Conservation (phyloP, 148 eudicot genomes). For the Spergularia bocconei region DNA sequence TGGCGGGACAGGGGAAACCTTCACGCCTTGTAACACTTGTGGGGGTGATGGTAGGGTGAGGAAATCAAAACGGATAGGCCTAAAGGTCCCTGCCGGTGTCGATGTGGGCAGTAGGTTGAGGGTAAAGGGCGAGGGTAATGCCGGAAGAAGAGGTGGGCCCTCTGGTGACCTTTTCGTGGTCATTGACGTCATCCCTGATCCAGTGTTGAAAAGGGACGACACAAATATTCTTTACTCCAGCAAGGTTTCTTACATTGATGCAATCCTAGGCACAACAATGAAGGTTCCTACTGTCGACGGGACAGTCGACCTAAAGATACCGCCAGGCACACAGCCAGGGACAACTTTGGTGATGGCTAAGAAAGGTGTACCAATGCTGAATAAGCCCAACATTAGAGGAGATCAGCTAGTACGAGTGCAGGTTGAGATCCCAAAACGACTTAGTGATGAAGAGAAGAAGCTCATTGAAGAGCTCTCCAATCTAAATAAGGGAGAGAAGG, state of each 20-base stretch:
- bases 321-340: slow-evolving; percentile 90
- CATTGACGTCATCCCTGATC: slow-evolving; percentile 65
- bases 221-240: slow-evolving; percentile 77
- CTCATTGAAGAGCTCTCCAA: slow-evolving; percentile 79
- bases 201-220: slow-evolving; percentile 77
- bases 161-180: slow-evolving; percentile 81
- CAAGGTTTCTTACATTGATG: slow-evolving; percentile 84
- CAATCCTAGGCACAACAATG: slow-evolving; percentile 79
- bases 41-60: slow-evolving; percentile 78
- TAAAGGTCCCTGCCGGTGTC: slow-evolving; percentile 93
- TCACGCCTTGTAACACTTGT: slow-evolving; percentile 81
- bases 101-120: slow-evolving; percentile 83
- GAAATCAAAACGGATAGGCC: slow-evolving; percentile 74
- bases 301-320: slow-evolving; percentile 77
- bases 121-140: slow-evolving; percentile 81
- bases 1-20: slow-evolving; percentile 69
- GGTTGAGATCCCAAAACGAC: slow-evolving; percentile 84
- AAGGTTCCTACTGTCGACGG: slow-evolving; percentile 95
- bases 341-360: slow-evolving; percentile 89
- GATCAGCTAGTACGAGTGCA: slow-evolving; percentile 86
- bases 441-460: slow-evolving; percentile 77
- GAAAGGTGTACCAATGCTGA: slow-evolving; percentile 80
- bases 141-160: slow-evolving; percentile 86
- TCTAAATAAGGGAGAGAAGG: slow-evolving; percentile 43
- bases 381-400: slow-evolving; percentile 71